A percentile compares a stretch with the other conserved stretches of the same genome.
These are phyloP conservation scores for Austropuccinia psidii DNA, from an alignment of 1,284 basidiomycete species.

Conservation along the genomic window DNA sequence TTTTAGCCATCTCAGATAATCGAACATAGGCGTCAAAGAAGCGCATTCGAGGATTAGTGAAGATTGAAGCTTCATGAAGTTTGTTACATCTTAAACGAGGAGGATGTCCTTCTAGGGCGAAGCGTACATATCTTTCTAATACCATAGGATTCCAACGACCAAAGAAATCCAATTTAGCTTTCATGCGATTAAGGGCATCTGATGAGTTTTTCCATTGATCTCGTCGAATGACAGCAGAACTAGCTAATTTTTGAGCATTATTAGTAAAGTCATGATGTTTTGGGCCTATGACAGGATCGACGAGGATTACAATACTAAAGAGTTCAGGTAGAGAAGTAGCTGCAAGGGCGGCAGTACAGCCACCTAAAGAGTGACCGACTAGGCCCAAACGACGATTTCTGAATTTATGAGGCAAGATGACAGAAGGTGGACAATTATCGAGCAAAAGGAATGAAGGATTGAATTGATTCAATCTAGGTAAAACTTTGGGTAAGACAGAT, in stretches of 20 bases:
- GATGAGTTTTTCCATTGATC: slow-evolving; percentile 59
- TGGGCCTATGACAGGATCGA: slow-evolving; percentile 66
- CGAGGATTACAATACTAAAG: slow-evolving; percentile 64
- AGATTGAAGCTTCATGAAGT: slow-evolving; percentile 44
- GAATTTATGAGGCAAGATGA: slow-evolving; percentile 51
- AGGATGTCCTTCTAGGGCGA: slow-evolving; percentile 51
- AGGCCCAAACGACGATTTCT: background rate
- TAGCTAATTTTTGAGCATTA: background rate
- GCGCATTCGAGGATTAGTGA: slow-evolving; percentile 39
- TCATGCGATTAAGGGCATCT: slow-evolving; percentile 57
- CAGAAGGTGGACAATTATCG: slow-evolving; percentile 73
- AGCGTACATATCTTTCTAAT: slow-evolving; percentile 61
- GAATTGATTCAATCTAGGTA: slow-evolving; percentile 47
- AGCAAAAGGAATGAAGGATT: slow-evolving; percentile 54
- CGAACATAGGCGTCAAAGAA: slow-evolving; percentile 28
- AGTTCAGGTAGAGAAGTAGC: slow-evolving; percentile 60
- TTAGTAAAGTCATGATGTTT: slow-evolving; percentile 41
- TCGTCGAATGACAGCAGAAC: slow-evolving; percentile 51
- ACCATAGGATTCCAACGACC: slow-evolving; percentile 62
- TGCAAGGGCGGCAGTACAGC: slow-evolving; percentile 51
- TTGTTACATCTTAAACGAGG: slow-evolving; percentile 42
- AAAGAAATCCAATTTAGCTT: slow-evolving; percentile 60
- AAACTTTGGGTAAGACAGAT: slow-evolving; percentile 49
- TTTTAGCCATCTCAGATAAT: slow-evolving; percentile 37
- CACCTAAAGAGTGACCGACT: slow-evolving; percentile 21